phyloP scores from a whole-genome alignment of 1,284 basidiomycete genomes.

The Pseudozyma sp. region DNA sequence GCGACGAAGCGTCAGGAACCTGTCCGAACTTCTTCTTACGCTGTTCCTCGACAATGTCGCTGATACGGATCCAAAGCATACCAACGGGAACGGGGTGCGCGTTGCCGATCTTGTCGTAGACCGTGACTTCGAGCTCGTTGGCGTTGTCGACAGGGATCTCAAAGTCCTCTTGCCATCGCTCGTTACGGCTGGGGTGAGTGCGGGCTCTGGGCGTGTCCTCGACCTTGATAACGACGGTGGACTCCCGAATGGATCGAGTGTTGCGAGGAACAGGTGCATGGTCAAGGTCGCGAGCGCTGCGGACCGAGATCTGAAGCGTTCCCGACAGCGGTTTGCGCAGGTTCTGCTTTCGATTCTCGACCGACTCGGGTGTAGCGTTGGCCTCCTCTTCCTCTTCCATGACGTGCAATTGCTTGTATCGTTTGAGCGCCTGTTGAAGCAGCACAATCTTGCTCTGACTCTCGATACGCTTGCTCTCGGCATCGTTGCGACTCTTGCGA shows the following conservation, averaged over 20 bases:
- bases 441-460: conserved; percentile 96
- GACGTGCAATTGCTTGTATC: conserved; percentile 95
- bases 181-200: conserved; percentile 91
- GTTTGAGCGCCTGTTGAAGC: conserved; percentile 87
- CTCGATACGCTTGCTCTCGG: conserved; percentile 91
- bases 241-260: conserved; percentile 74
- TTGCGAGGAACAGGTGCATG: conserved; percentile 80
- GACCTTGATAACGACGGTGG: conserved; percentile 92
- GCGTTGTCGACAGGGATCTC: conserved; percentile 97
- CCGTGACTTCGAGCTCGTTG: conserved; percentile 96
- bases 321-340: conserved; percentile 93
- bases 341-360: conserved; percentile 85
- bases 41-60: conserved; percentile 92
- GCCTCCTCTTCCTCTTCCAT: conserved; percentile 81
- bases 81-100: conserved; percentile 88
- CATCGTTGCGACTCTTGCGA: conserved; percentile 78
- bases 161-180: conserved; percentile 97
- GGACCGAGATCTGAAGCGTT: conserved; percentile 88
- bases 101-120: conserved; percentile 89
- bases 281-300: conserved; percentile 91
- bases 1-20: conserved; percentile 49
- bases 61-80: conserved; percentile 93
- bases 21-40: conserved; percentile 90
- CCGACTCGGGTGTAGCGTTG: conserved; percentile 72
- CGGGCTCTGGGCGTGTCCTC: conserved; percentile 93